Conservation (phyloP, 192 early-diverging fungal species). For the Entophlyctis helioformis region DNA sequence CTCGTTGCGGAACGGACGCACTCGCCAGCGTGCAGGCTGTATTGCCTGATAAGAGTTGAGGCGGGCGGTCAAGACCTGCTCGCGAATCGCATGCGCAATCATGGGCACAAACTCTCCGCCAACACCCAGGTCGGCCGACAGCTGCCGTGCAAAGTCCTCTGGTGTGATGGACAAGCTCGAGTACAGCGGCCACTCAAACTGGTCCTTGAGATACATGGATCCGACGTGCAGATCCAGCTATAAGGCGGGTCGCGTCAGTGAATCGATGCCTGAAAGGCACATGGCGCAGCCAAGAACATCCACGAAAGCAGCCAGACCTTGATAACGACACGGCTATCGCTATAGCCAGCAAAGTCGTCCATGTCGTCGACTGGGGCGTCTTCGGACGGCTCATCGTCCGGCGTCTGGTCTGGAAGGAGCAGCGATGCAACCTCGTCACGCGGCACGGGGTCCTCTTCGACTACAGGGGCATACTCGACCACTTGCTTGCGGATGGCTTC, state of each 20-base stretch:
- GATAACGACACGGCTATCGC: slow-evolving; percentile 24
- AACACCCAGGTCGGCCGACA: slow-evolving; percentile 62
- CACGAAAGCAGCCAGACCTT: slow-evolving; percentile 4
- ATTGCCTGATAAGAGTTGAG: slow-evolving; percentile 21
- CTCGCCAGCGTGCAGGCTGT: no score
- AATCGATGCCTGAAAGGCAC: no score
- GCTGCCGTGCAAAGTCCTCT: slow-evolving; percentile 56
- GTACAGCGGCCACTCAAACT: slow-evolving; percentile 84
- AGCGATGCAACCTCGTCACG: no score
- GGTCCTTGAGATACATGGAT: slow-evolving; percentile 65
- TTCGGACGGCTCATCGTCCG: slow-evolving; percentile 5
- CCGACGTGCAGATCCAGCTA: slow-evolving; percentile 79
- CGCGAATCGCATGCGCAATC: slow-evolving; percentile 63
- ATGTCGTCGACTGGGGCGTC: neutral
- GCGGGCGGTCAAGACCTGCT: slow-evolving; percentile 49
- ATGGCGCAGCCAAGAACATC: neutral
- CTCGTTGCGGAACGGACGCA: no score
- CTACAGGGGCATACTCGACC: slow-evolving; percentile 21
- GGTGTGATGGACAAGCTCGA: slow-evolving; percentile 41
- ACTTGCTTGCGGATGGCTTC: slow-evolving; percentile 65
- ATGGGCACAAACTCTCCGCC: slow-evolving; percentile 68
- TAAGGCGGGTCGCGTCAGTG: no score
- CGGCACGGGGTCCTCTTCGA: slow-evolving; percentile 27
- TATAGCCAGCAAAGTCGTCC: slow-evolving; percentile 11
- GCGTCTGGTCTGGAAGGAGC: no score